These are phyloP conservation scores for Rhodotorula taiwanensis DNA, from an alignment of 768 basidiomycete genomes.

Conservation along the genomic window DNA sequence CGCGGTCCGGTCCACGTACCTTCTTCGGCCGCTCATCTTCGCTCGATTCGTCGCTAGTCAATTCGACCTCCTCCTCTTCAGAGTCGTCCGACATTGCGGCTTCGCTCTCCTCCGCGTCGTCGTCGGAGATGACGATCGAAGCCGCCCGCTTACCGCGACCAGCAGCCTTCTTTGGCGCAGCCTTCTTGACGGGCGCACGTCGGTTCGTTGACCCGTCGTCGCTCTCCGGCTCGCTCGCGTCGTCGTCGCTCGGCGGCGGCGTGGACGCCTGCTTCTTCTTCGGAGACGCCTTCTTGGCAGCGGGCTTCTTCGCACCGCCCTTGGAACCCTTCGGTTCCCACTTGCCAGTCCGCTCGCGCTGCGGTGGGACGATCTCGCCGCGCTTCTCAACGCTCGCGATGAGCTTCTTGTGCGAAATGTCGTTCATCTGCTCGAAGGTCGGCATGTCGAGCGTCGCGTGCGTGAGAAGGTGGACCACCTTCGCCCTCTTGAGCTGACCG, in stretches of 20 bases:
- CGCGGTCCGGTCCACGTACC: too few species aligned
- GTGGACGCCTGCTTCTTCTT: conserved; percentile 5
- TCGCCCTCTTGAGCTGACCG: conserved; percentile 72
- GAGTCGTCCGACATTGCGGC: neutral
- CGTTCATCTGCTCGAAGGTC: conserved; percentile 51
- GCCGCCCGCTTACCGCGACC: neutral
- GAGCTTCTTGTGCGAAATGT: neutral
- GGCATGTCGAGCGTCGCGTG: conserved; percentile 80
- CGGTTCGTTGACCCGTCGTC: neutral
- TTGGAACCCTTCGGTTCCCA: conserved; percentile 11
- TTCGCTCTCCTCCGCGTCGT: neutral
- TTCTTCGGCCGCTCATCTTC: too few species aligned
- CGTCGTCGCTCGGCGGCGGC: neutral
- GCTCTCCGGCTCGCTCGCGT: neutral
- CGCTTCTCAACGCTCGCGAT: neutral
- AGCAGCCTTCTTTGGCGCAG: neutral
- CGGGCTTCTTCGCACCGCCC: neutral
- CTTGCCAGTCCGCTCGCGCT: neutral
- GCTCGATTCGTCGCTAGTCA: neutral
- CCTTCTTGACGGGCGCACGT: neutral
- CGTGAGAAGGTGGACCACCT: conserved; percentile 77
- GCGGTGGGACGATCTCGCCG: conserved; percentile 1
- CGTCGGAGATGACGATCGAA: neutral
- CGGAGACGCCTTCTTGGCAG: neutral
- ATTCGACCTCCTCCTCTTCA: neutral